Conservation (phyloP, 208 protist genomes). For the Crithidia bombi region DNA sequence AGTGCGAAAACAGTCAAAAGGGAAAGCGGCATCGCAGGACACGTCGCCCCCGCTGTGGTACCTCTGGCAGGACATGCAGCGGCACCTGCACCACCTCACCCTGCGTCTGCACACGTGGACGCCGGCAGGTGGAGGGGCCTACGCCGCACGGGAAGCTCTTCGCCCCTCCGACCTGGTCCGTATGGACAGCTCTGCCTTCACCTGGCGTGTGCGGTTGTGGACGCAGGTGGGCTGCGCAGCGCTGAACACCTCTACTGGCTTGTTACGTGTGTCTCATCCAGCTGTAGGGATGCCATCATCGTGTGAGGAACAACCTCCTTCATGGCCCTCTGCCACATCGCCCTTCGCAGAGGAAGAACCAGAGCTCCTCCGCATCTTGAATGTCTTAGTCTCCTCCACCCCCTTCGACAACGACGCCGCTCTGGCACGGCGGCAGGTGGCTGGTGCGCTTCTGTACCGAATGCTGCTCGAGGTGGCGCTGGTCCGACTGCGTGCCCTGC, state of each 20-base stretch:
- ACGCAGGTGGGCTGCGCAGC: slow-evolving; percentile 1
- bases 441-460: slow-evolving; percentile 47
- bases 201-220: slow-evolving; percentile 36
- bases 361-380: slow-evolving; percentile 18
- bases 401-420: not conserved
- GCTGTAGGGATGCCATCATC: not conserved
- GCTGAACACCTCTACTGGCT: not conserved
- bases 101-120: slow-evolving; percentile 32
- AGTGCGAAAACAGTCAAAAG: slow-evolving; percentile 10
- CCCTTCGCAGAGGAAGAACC: slow-evolving; percentile 24
- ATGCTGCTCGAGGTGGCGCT: slow-evolving; percentile 50
- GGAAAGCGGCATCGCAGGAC: slow-evolving; percentile 10
- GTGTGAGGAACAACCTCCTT: not conserved
- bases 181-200: slow-evolving; percentile 48
- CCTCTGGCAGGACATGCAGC: slow-evolving; percentile 46
- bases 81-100: slow-evolving; percentile 39
- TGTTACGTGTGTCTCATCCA: not conserved
- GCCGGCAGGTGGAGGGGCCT: slow-evolving; percentile 15
- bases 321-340: not conserved
- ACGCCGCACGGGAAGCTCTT: slow-evolving; percentile 32
- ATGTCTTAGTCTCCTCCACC: not conserved
- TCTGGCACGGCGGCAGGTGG: slow-evolving; percentile 10
- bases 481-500: slow-evolving; percentile 40
- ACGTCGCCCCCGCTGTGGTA: slow-evolving; percentile 30
- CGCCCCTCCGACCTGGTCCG: slow-evolving; percentile 25